Conservation (phyloP, 768 basidiomycete species). For the Lenzites betulinus region DNA sequence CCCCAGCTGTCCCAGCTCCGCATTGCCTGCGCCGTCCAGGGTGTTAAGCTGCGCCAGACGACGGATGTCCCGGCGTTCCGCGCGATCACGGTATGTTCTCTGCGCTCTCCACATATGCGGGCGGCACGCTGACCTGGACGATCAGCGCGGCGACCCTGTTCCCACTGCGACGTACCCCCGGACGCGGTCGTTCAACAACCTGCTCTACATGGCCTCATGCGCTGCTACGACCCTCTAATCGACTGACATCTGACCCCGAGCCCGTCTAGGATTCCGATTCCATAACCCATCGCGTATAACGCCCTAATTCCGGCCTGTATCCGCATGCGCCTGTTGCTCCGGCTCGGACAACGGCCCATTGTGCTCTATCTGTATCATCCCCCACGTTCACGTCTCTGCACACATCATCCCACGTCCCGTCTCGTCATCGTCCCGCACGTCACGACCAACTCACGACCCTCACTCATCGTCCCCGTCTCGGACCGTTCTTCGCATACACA, state of each 20-base stretch:
- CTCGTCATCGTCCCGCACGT: conserved; percentile 7
- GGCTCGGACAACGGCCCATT: conserved; percentile 12
- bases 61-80: conserved; percentile 57
- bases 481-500: conserved; percentile 8
- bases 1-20: conserved; percentile 54
- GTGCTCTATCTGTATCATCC: conserved; percentile 23
- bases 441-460: conserved; percentile 26
- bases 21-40: conserved; percentile 64
- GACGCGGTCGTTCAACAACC: conserved; percentile 17
- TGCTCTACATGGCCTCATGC: conserved; percentile 22
- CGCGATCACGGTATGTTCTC: conserved; percentile 46
- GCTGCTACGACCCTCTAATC: conserved; percentile 3
- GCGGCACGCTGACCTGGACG: conserved; percentile 12
- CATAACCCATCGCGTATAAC: not conserved
- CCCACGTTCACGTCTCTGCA: conserved; percentile 12
- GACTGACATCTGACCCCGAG: conserved; percentile 4
- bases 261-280: not conserved
- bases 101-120: not conserved
- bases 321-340: conserved; percentile 15
- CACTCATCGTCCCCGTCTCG: not conserved
- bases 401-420: conserved; percentile 9
- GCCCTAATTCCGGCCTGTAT: conserved; percentile 16
- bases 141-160: conserved; percentile 24
- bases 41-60: conserved; percentile 55
- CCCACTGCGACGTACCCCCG: conserved; percentile 24